Evolutionary conservation across 805 yeast genomes (phyloP), one percentile per base, ranked within the genome.

Genomic region (Lipomyces yamanashiensis): DNA sequence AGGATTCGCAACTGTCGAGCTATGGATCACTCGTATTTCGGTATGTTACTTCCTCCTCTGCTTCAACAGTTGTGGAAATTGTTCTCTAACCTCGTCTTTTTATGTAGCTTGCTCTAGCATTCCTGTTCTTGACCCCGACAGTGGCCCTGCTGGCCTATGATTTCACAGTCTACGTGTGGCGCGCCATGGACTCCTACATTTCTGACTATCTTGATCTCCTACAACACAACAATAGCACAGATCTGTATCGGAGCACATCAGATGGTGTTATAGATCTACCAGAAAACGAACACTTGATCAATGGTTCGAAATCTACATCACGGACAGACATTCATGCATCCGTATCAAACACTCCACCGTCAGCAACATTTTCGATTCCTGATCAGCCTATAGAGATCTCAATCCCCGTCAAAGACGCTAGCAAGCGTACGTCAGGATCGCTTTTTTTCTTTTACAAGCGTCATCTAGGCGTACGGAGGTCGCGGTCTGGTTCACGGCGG

Each of bases 101-200:
- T 17, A 1, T 9, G 10, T 34, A 61, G 64, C 58, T 63, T 34
- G 51, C 62, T 15, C 19, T 63, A 34, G 67, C 67, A 17, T n/a
- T 56, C 10, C 19, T 59, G 21, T 40, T 54, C 23, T 15, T 59
- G 40, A 58, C 61, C 12, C 67, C 67, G 36, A 36, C 53, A 19
- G 49, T 59, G 7, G 39, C 55, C 43, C 58, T 63, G 28, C 45
- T 63, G 28, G 49, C 58, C 36, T 63, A 63, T 37, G 67, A 63
- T 40, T 8, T 63, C 19, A 52, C 52, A 9, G 44, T 63, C 36
- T 63, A 63, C 58, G 45, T 43, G 10, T 63, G 59, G 58, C 63
- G 67, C 15, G 21, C 54, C 6, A 28, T 56, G 9, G 54, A 56
- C 19, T 40, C 37, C 37, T 47, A 47, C 47, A 13, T 54, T 15